A percentile compares a stretch with the other conserved stretches of the same genome.
Conservation (phyloP, 1,139 yeast species). For the Candida sp. region DNA sequence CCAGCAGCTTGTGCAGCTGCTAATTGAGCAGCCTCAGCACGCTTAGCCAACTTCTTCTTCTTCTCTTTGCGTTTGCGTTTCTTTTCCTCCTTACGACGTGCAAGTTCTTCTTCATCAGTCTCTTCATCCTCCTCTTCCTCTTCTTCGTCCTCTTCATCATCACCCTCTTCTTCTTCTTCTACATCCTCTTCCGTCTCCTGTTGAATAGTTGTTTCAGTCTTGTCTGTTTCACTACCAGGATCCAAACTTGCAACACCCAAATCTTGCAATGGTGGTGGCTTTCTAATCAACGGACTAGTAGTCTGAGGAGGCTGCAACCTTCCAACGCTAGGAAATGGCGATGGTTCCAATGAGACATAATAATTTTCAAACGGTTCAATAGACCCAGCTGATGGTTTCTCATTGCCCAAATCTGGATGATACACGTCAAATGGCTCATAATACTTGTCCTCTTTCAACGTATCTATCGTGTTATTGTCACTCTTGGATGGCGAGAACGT, state of each 20-base stretch:
- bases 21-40: slow-evolving; percentile 28
- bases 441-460: slow-evolving; percentile 6
- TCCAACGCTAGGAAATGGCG: neutral
- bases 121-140: slow-evolving; percentile 6
- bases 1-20: slow-evolving; percentile 23
- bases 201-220: neutral
- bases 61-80: slow-evolving; percentile 14
- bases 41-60: slow-evolving; percentile 18
- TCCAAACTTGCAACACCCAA: neutral
- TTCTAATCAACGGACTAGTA: neutral
- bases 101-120: slow-evolving; percentile 9
- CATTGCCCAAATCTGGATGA: slow-evolving; percentile 5
- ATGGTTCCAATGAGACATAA: slow-evolving; percentile 14
- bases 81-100: slow-evolving; percentile 11
- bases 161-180: slow-evolving; percentile 1
- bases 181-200: slow-evolving; percentile 11
- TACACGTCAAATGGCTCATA: slow-evolving; percentile 13
- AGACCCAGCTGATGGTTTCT: neutral
- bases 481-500: slow-evolving; percentile 8
- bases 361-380: slow-evolving; percentile 37
- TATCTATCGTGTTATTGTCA: slow-evolving; percentile 6
- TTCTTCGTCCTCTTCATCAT: slow-evolving; percentile 16
- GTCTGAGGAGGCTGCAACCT: slow-evolving; percentile 1
- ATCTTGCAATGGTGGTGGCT: neutral
- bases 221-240: neutral